These are phyloP conservation scores for Tripterygium wilfordii DNA, from an alignment of 177 flowering plant species.

Conservation along the genomic window DNA sequence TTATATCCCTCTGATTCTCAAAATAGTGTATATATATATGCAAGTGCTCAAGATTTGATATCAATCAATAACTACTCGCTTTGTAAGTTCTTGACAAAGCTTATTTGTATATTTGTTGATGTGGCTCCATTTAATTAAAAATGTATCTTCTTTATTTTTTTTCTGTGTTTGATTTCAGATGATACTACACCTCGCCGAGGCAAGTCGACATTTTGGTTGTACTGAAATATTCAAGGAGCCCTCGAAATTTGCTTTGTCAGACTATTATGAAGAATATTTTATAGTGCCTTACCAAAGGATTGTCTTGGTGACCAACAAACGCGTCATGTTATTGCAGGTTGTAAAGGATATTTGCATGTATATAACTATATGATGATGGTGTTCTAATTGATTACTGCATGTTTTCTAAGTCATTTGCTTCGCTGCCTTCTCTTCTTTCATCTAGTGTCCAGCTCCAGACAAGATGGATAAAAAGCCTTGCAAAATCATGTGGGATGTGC, in stretches of 20 bases:
- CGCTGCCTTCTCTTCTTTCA: conserved; percentile 1
- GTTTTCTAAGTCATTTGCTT: background rate
- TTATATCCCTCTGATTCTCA: no score
- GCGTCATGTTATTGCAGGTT: conserved; percentile 93
- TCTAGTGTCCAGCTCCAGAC: conserved; percentile 60
- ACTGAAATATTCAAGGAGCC: conserved; percentile 97
- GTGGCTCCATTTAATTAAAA: background rate
- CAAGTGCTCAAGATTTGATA: no score
- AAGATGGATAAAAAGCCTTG: conserved; percentile 86
- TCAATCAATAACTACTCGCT: no score
- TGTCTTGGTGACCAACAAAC: conserved; percentile 72
- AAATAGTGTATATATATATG: no score
- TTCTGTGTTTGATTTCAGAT: conserved; percentile 44
- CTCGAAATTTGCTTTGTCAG: conserved; percentile 91
- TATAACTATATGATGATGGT: background rate
- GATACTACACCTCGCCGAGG: conserved; percentile 88
- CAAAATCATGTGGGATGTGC: conserved; percentile 96
- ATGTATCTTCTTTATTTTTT: background rate
- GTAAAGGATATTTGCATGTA: conserved; percentile 6
- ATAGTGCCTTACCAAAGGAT: conserved; percentile 60
- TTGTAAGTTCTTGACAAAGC: no score
- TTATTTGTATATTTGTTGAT: background rate
- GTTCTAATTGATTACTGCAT: background rate
- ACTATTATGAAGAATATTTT: conserved; percentile 86
- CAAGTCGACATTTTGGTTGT: conserved; percentile 84